phyloP scores from a whole-genome alignment of 2,329 filamentous ascomycete species.

The Drechslera avenae region DNA sequence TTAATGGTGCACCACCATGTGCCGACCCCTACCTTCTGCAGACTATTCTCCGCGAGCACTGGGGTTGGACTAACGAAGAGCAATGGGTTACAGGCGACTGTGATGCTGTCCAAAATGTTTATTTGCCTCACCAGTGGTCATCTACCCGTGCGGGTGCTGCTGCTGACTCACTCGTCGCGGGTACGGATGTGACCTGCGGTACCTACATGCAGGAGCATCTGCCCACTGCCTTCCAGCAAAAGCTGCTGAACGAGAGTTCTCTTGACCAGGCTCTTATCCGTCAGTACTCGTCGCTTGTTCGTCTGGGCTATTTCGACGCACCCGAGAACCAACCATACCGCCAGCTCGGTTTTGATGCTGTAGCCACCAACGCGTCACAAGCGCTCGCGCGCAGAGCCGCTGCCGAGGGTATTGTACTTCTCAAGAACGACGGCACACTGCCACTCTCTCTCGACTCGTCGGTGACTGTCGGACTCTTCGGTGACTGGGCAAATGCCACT shows the following conservation, averaged over 20 bases:
- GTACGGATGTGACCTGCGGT: slow-evolving; percentile 32
- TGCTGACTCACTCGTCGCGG: slow-evolving; percentile 34
- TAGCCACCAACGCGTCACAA: slow-evolving; percentile 60
- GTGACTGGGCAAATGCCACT: slow-evolving; percentile 62
- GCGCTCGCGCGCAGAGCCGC: slow-evolving; percentile 61
- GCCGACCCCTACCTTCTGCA: slow-evolving; percentile 67
- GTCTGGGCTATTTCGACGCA: slow-evolving; percentile 56
- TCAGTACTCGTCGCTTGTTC: slow-evolving; percentile 61
- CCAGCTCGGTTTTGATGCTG: slow-evolving; percentile 38
- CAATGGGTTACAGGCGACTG: slow-evolving; percentile 70
- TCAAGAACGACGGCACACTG: slow-evolving; percentile 59
- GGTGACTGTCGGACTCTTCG: slow-evolving; percentile 61
- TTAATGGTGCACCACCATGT: slow-evolving; percentile 70
- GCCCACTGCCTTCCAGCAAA: slow-evolving; percentile 23
- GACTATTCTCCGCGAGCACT: slow-evolving; percentile 67
- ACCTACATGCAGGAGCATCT: slow-evolving; percentile 32
- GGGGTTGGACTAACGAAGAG: slow-evolving; percentile 65
- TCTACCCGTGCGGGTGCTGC: slow-evolving; percentile 33
- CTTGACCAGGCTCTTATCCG: slow-evolving; percentile 59
- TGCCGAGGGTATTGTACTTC: slow-evolving; percentile 55
- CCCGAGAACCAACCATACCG: slow-evolving; percentile 31
- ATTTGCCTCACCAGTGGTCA: slow-evolving; percentile 53
- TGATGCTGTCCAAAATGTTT: slow-evolving; percentile 66
- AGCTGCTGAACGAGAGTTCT: slow-evolving; percentile 47
- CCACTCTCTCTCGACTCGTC: slow-evolving; percentile 50